Evolutionary conservation across 2,329 filamentous ascomycete genomes (phyloP).

Genomic region (Fusarium fracticaudum): DNA sequence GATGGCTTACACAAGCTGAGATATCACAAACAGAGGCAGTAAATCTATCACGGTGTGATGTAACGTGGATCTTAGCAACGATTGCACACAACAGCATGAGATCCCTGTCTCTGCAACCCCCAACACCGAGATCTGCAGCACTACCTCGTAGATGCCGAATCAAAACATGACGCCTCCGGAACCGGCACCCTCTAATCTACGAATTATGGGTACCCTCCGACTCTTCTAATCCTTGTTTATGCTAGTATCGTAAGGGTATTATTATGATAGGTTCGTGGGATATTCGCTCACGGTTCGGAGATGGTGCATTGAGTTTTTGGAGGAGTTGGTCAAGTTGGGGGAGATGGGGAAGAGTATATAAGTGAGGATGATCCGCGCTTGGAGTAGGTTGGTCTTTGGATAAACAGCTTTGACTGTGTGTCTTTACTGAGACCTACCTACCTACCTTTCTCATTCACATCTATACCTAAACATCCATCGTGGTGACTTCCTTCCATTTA

Average conservation of each 20-base stretch:
- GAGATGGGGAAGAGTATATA: constrained; percentile 26
- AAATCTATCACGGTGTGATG: constrained; percentile 3
- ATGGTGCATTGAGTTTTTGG: constrained; percentile 17
- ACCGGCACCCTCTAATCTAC: not conserved
- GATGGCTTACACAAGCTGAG: not conserved
- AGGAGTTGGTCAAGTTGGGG: constrained; percentile 22
- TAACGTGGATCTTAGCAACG: not conserved
- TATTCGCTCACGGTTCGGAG: constrained; percentile 25
- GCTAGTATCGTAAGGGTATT: not conserved
- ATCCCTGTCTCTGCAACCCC: constrained; percentile 15
- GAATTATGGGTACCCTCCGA: not conserved
- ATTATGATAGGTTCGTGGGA: constrained; percentile 19
- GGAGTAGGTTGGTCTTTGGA: not conserved
- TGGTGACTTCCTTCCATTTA: not conserved
- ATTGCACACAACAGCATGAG: not conserved
- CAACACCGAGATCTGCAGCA: constrained; percentile 26
- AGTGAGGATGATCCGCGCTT: not conserved
- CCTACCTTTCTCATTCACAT: not conserved
- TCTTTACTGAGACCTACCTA: not conserved
- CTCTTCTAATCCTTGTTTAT: not conserved
- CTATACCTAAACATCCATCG: not conserved
- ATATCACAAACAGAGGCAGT: not conserved
- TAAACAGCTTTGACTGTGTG: constrained; percentile 7
- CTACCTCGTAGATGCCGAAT: constrained; percentile 11
- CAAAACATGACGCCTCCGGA: not conserved